Conservation (phyloP, 2,329 filamentous ascomycete species). For the Mycosphaerella arachidis region DNA sequence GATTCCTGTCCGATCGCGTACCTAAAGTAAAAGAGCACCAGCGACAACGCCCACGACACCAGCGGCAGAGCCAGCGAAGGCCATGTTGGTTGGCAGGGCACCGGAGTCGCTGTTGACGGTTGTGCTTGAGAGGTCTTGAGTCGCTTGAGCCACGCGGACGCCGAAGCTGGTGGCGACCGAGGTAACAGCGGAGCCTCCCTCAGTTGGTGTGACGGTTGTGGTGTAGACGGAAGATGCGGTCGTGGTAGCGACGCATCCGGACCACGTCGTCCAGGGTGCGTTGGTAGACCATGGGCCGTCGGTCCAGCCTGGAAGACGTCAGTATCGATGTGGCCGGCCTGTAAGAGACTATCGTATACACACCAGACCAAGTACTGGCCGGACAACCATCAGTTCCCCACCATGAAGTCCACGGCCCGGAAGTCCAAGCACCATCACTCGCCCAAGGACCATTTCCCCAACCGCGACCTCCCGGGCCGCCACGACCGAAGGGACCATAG, state of each 20-base stretch:
- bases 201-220: constrained; percentile 27
- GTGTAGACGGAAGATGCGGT: constrained; percentile 30
- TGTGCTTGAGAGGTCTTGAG: constrained; percentile 7
- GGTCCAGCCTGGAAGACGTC: constrained; percentile 29
- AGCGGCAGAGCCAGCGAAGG: constrained; percentile 25
- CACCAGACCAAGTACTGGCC: constrained; percentile 31
- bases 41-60: constrained; percentile 30
- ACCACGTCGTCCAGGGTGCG: constrained; percentile 36
- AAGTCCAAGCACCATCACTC: constrained; percentile 28
- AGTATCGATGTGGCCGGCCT: background rate
- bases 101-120: constrained; percentile 19
- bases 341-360: constrained; percentile 1
- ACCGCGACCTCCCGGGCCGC: constrained; percentile 20
- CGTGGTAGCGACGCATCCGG: constrained; percentile 31
- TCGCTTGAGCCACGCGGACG: constrained; percentile 29
- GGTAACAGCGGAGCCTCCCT: constrained; percentile 19
- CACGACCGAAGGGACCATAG: constrained; percentile 25
- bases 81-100: constrained; percentile 22
- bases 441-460: constrained; percentile 32
- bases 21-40: constrained; percentile 30
- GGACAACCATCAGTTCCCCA: constrained; percentile 34
- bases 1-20: no score
- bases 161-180: constrained; percentile 28
- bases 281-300: constrained; percentile 28
- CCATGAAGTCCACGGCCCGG: constrained; percentile 35